These are phyloP conservation scores for Phyllosticta paracitricarpa DNA, from an alignment of 2,329 filamentous ascomycete species.

Conservation along the genomic window DNA sequence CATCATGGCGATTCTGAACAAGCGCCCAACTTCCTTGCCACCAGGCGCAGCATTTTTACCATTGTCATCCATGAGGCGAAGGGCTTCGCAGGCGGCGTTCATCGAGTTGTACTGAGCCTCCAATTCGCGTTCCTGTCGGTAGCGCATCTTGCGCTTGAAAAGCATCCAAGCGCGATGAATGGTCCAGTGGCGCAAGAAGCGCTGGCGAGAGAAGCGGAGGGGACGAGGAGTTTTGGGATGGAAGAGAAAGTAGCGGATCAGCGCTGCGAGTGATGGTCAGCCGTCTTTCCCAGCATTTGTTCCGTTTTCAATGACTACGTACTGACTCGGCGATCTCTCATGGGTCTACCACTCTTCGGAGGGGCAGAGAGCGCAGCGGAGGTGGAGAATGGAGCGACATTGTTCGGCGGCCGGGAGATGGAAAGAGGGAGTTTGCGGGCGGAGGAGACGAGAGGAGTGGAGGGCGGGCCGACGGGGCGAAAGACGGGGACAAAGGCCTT, in stretches of 20 bases:
- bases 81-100: constrained; percentile 73
- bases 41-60: constrained; percentile 35
- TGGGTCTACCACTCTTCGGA: background rate
- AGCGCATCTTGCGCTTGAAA: constrained; percentile 59
- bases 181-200: constrained; percentile 91
- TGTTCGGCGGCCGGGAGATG: background rate
- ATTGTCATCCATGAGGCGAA: constrained; percentile 45
- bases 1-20: constrained; percentile 83
- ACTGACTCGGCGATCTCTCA: constrained; percentile 12
- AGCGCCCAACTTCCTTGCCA: constrained; percentile 51
- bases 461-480: constrained; percentile 2
- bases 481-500: constrained; percentile 7
- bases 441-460: background rate
- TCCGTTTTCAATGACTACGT: constrained; percentile 12
- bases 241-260: constrained; percentile 61
- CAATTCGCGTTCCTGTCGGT: constrained; percentile 57
- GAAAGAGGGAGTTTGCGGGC: constrained; percentile 2
- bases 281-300: background rate
- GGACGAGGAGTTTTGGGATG: constrained; percentile 63
- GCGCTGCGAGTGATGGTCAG: constrained; percentile 30
- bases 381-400: constrained; percentile 9
- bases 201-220: constrained; percentile 78
- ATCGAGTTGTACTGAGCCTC: constrained; percentile 75
- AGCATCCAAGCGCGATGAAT: constrained; percentile 95
- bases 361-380: constrained; percentile 5